Evolutionary conservation across 2,329 filamentous ascomycete genomes (phyloP).

Genomic region (Ceratocystis eucalypticola): DNA sequence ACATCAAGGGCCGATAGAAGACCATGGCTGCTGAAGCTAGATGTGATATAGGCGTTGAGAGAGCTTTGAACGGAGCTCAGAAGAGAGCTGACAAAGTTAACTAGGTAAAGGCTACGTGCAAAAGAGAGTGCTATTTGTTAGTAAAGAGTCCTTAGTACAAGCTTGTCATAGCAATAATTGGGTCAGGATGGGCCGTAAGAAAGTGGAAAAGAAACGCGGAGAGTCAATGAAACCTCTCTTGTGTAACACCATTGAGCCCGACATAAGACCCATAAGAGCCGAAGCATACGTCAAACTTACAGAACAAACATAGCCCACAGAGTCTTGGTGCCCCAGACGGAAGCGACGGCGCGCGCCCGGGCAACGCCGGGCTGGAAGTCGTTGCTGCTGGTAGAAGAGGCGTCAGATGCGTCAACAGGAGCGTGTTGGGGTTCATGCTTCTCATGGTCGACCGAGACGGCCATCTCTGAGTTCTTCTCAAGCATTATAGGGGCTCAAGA

Average conservation of each 20-base stretch:
- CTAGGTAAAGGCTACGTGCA: conserved; percentile 28
- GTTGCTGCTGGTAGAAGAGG: conserved; percentile 23
- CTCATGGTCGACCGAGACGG: conserved; percentile 15
- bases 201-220: background rate
- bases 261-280: background rate
- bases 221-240: background rate
- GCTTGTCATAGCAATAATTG: too few species aligned
- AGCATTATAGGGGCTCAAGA: background rate
- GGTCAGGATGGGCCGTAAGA: too few species aligned
- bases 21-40: conserved; percentile 49
- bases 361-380: conserved; percentile 28
- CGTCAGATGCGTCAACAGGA: conserved; percentile 20
- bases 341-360: conserved; percentile 30
- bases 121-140: background rate
- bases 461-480: background rate
- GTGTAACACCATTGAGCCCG: background rate
- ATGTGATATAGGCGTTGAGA: conserved; percentile 52
- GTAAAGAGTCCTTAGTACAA: background rate
- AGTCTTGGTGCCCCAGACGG: conserved; percentile 29
- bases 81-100: conserved; percentile 29
- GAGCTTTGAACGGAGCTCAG: conserved; percentile 31
- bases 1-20: conserved; percentile 53
- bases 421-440: conserved; percentile 8
- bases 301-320: conserved; percentile 30
- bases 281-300: conserved; percentile 24